Evolutionary conservation across 1,284 basidiomycete genomes (phyloP).

Genomic region (Tilletia caries): DNA sequence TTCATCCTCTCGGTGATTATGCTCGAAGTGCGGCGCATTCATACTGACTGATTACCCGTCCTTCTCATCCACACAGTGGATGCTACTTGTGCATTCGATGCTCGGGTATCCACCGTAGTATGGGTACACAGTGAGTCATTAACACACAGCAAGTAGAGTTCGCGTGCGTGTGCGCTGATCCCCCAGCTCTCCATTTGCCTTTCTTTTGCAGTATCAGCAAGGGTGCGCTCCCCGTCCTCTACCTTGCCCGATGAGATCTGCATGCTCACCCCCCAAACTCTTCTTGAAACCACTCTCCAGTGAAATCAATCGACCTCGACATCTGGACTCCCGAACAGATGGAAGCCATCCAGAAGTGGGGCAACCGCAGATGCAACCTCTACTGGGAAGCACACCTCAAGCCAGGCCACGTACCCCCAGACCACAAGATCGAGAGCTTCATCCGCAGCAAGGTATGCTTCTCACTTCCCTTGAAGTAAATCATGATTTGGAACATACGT

Average conservation of each 20-base stretch:
- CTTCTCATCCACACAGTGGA: conserved; percentile 64
- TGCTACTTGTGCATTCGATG: conserved; percentile 94
- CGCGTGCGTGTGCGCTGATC: too few relatives aligned
- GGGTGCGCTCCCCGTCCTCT: conserved; percentile 1
- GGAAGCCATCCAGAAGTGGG: conserved; percentile 76
- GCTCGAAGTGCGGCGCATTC: too few relatives aligned
- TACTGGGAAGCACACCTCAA: conserved; percentile 98
- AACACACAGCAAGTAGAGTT: too few relatives aligned
- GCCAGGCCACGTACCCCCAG: conserved; percentile 83
- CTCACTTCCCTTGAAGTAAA: not conserved
- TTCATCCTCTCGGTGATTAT: conserved; percentile 18
- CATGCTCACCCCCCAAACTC: too few relatives aligned
- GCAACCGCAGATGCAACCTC: conserved; percentile 81
- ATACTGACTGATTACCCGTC: not conserved
- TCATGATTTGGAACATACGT: not conserved
- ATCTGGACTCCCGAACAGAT: conserved; percentile 98
- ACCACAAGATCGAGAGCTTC: conserved; percentile 98
- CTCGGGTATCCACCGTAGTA: conserved; percentile 94
- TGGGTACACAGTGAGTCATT: conserved; percentile 75
- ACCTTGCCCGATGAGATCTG: too few relatives aligned
- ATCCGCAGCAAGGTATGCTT: conserved; percentile 73
- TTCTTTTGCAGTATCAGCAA: conserved; percentile 6
- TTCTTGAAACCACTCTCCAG: too few relatives aligned
- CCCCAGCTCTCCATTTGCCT: conserved; percentile 68
- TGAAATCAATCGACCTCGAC: conserved; percentile 96